These are phyloP conservation scores for Microcyclospora pomicola DNA, from an alignment of 2,329 filamentous ascomycete genomes.

Conservation along the genomic window DNA sequence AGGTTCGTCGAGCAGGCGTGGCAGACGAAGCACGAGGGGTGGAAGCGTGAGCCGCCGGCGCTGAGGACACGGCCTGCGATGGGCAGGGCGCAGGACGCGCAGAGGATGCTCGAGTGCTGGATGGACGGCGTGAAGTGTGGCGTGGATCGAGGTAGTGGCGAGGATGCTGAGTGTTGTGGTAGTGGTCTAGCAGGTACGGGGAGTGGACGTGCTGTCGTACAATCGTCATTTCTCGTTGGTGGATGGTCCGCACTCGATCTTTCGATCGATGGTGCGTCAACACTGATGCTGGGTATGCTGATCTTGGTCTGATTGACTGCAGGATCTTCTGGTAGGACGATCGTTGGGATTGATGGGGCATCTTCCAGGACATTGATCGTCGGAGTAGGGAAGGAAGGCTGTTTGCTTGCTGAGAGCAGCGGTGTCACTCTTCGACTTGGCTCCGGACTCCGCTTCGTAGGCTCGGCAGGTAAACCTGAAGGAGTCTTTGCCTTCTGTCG, in stretches of 20 bases:
- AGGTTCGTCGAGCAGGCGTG: conserved; percentile 75
- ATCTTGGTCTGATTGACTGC: background rate
- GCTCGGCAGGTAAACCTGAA: background rate
- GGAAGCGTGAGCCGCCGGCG: conserved; percentile 70
- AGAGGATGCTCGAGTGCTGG: conserved; percentile 51
- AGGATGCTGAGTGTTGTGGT: conserved; percentile 19
- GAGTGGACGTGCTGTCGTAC: conserved; percentile 6
- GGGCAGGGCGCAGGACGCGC: conserved; percentile 67
- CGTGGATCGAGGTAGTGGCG: conserved; percentile 23
- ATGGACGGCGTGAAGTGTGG: conserved; percentile 33
- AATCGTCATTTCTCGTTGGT: conserved; percentile 2
- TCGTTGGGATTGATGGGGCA: conserved; percentile 10
- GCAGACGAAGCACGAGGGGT: conserved; percentile 86
- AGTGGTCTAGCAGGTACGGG: conserved; percentile 27
- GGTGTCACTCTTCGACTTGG: background rate
- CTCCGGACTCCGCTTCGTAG: conserved; percentile 7
- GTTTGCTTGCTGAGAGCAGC: background rate
- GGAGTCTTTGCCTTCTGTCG: background rate
- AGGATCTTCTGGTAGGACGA: conserved; percentile 22
- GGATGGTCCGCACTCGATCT: background rate
- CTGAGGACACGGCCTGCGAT: conserved; percentile 87
- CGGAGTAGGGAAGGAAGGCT: conserved; percentile 25
- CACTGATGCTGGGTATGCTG: conserved; percentile 10
- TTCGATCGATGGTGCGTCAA: conserved; percentile 10
- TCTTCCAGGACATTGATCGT: conserved; percentile 39